Evolutionary conservation across 75 land plant genomes (phyloP).

Genomic region (Sequoia sempervirens): DNA sequence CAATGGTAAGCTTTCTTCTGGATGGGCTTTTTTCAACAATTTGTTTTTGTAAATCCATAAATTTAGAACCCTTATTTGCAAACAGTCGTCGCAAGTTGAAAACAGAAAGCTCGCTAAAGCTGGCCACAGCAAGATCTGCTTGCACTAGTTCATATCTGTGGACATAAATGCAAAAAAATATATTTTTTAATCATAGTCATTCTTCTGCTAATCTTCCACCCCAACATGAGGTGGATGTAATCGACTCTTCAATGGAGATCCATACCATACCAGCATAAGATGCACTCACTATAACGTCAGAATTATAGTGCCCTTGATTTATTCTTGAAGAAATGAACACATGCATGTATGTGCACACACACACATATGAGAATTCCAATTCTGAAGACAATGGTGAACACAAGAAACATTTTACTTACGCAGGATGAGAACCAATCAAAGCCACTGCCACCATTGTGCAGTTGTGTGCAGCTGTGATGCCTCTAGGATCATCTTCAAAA

Average conservation of each 20-base stretch:
- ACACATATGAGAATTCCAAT: background rate
- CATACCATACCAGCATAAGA: background rate
- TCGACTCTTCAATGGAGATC: background rate
- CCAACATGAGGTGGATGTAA: background rate
- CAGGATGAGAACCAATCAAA: slow-evolving; percentile 91
- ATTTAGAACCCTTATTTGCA: slow-evolving; percentile 79
- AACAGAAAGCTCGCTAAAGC: slow-evolving; percentile 89
- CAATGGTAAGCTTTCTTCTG: slow-evolving; percentile 62
- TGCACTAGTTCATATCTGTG: slow-evolving; percentile 88
- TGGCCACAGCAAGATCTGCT: slow-evolving; percentile 93
- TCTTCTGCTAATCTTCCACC: background rate
- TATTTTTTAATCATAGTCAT: background rate
- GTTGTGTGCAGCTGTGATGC: slow-evolving; percentile 96
- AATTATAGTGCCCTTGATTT: background rate
- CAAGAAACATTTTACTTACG: slow-evolving; percentile 43
- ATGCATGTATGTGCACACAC: no score
- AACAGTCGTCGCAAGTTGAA: slow-evolving; percentile 90
- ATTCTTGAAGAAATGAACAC: background rate
- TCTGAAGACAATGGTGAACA: background rate
- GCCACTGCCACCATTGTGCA: slow-evolving; percentile 99
- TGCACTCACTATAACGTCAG: background rate
- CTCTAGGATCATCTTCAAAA: slow-evolving; percentile 97
- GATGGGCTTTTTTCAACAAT: slow-evolving; percentile 58
- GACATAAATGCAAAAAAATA: background rate
- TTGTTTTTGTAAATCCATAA: slow-evolving; percentile 97